Evolutionary conservation across 108 stramenopile species (phyloP).

Genomic region (Nannochloropsis salina): DNA sequence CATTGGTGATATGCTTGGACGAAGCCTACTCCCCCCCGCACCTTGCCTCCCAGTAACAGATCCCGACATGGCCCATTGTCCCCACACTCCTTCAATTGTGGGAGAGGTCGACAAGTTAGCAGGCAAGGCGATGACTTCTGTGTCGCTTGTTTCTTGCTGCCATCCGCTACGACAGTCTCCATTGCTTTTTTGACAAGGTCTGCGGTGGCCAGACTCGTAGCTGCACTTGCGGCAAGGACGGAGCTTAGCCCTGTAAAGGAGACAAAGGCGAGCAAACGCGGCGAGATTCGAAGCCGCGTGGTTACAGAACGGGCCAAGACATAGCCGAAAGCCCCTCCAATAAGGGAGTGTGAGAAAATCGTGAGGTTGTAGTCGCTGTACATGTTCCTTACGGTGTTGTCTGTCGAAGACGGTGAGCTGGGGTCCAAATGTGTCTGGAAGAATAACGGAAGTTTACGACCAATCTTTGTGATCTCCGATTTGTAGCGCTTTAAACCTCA

Average conservation of each 20-base stretch:
- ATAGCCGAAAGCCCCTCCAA: not conserved
- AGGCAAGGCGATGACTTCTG: not conserved
- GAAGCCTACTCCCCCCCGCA: not conserved
- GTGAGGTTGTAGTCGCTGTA: constrained; percentile 18
- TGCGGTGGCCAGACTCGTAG: not conserved
- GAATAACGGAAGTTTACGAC: not conserved
- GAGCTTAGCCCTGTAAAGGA: not conserved
- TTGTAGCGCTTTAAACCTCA: not conserved
- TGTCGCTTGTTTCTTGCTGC: not conserved
- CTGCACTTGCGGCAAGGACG: not conserved
- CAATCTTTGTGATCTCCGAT: not conserved
- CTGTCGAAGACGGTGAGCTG: not conserved
- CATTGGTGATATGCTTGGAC: not conserved
- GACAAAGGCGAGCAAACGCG: not conserved
- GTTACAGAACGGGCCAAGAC: not conserved
- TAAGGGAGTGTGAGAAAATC: not conserved
- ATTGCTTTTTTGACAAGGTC: not conserved
- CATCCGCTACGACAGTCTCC: not conserved
- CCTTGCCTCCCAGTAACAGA: not conserved
- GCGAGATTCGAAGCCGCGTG: not conserved
- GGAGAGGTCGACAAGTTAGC: not conserved
- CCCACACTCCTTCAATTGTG: not conserved
- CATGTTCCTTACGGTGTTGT: not conserved
- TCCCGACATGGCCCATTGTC: not conserved
- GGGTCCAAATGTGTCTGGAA: not conserved